Percentiles rank a stretch among this genome's conserved stretches.
Evolutionary conservation across 163 green algal genomes (phyloP).

Genomic region (Scenedesmus sp.): DNA sequence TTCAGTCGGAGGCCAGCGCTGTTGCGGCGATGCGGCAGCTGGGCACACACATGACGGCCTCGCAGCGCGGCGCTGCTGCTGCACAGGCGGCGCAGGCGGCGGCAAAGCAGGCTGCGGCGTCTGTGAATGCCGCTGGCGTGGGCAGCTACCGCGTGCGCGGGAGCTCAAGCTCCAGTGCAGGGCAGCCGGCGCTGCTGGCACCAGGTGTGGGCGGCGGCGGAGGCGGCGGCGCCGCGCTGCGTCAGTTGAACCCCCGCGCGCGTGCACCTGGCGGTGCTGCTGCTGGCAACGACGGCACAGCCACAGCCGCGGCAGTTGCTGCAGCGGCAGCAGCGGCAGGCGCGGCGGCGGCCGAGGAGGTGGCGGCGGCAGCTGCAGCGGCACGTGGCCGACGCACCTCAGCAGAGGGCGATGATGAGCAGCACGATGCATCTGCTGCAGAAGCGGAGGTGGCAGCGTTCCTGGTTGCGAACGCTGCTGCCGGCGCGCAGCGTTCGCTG

Average conservation of each 20-base stretch:
- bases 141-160: background rate
- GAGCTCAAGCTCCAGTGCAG: background rate
- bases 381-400: background rate
- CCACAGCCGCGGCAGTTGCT: background rate
- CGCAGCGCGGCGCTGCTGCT: conserved; percentile 2
- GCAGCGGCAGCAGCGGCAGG: background rate
- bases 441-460: conserved; percentile 1
- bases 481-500: background rate
- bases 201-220: background rate
- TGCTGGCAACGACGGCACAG: background rate
- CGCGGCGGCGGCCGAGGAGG: background rate
- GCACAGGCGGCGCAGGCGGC: conserved; percentile 26
- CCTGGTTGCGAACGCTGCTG: background rate
- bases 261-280: background rate
- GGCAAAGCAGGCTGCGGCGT: conserved; percentile 26
- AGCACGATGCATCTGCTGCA: conserved; percentile 2
- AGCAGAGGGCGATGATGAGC: background rate
- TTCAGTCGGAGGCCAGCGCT: conserved; percentile 41
- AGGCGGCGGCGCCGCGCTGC: too few relatives aligned
- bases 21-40: conserved; percentile 49
- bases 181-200: background rate
- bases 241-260: background rate
- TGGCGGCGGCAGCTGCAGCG: background rate
- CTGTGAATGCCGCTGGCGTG: background rate
- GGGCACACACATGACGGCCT: conserved; percentile 16